Percentiles rank a stretch among this genome's conserved stretches.
Conservation (phyloP, 495 filamentous ascomycete species). For the Jackrogersella minutella region DNA sequence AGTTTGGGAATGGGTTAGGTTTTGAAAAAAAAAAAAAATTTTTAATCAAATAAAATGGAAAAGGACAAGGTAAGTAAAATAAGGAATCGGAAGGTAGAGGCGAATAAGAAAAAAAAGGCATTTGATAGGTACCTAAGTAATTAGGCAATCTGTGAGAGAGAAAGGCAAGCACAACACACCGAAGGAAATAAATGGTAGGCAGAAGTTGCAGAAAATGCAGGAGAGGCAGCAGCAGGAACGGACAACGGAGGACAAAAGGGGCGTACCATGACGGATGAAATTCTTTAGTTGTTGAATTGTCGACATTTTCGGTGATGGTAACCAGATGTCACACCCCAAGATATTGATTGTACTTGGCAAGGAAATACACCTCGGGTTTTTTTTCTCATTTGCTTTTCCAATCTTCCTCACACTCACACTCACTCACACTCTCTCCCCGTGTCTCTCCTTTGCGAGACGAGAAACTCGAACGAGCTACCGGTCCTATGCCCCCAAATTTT, state of each 20-base stretch:
- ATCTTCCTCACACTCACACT: slow-evolving; percentile 2
- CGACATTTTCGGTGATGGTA: slow-evolving; percentile 62
- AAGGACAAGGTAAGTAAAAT: neutral
- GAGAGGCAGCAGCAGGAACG: slow-evolving; percentile 4
- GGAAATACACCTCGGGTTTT: slow-evolving; percentile 14
- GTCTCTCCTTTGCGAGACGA: slow-evolving; percentile 29
- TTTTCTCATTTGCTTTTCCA: neutral
- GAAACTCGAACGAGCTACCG: slow-evolving; percentile 20
- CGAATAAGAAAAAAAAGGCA: neutral
- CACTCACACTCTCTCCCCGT: neutral
- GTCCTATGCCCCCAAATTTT: slow-evolving; percentile 20
- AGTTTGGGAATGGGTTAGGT: neutral
- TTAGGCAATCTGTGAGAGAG: neutral
- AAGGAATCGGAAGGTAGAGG: neutral
- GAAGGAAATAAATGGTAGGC: slow-evolving; percentile 7
- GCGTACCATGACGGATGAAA: slow-evolving; percentile 90
- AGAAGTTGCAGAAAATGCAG: slow-evolving; percentile 9
- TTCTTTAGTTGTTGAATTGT: slow-evolving; percentile 88
- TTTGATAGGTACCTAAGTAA: neutral
- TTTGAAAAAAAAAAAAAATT: neutral
- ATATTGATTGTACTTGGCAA: neutral
- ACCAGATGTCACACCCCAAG: slow-evolving; percentile 29
- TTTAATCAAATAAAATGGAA: neutral
- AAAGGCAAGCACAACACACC: slow-evolving; percentile 14
- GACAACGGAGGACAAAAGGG: slow-evolving; percentile 2